Conservation (phyloP, 2,329 filamentous ascomycete species). For the Epichloe elymi region DNA sequence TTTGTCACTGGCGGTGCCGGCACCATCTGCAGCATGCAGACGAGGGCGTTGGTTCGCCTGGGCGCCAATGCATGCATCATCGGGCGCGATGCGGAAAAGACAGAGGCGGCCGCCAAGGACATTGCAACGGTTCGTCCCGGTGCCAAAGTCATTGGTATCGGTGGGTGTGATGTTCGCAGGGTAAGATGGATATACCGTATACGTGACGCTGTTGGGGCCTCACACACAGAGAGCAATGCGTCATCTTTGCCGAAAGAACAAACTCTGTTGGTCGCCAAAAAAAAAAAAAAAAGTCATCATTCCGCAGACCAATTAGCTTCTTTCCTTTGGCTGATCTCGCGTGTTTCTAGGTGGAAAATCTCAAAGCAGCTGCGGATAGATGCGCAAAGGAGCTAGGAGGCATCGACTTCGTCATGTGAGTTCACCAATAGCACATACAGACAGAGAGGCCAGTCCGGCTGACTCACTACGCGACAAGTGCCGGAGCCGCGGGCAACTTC, state of each 20-base stretch:
- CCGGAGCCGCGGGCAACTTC: constrained; percentile 93
- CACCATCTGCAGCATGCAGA: constrained; percentile 88
- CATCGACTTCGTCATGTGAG: constrained; percentile 86
- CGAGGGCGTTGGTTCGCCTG: constrained; percentile 77
- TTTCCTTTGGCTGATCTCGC: not conserved
- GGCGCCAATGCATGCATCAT: constrained; percentile 92
- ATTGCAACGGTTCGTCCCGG: constrained; percentile 69
- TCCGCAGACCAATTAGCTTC: not conserved
- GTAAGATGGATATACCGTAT: constrained; percentile 23
- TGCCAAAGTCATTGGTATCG: constrained; percentile 76
- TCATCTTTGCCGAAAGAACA: no score
- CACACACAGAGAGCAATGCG: no score
- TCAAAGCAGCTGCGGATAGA: constrained; percentile 56
- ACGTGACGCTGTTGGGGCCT: not conserved
- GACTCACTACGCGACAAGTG: constrained; percentile 33
- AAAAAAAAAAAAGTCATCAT: no score
- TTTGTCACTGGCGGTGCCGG: constrained; percentile 94
- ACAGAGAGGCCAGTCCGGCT: not conserved
- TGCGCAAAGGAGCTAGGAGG: constrained; percentile 73
- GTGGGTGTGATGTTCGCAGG: constrained; percentile 65
- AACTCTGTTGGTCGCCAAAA: no score
- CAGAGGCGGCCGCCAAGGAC: constrained; percentile 63
- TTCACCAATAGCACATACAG: not conserved
- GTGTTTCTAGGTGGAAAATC: constrained; percentile 15
- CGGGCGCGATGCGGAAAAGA: constrained; percentile 81